Evolutionary conservation across 2,329 filamentous ascomycete species (phyloP), one percentile per base, ranked within the genome.

Genomic region (Colletotrichum plurivorum): DNA sequence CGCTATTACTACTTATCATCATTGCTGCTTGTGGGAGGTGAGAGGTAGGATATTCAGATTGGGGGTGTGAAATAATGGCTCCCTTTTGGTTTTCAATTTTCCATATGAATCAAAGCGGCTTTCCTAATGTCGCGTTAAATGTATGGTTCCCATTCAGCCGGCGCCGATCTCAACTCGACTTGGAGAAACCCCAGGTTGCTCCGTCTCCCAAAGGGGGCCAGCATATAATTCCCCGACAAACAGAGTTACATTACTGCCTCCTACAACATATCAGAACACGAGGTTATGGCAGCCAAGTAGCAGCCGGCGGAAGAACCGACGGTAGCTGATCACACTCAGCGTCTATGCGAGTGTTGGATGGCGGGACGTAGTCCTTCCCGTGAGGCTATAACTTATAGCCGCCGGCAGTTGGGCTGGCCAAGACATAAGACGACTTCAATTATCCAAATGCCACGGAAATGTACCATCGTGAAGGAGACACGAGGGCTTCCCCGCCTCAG

Each of bases 101-200:
- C 31, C 31, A 9, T 36, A 2, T 10, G 31, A 31, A 36, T 36
- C 10, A 36, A 36, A 2, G 1, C 31, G 31, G 31, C 31, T 36
- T 36, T 36, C 10, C 31, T 36, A 9, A 36, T 10, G 31, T 36
- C 31, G 41, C 5, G 41, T 43, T 51, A 15, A 16, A n/a, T 9
- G 31, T 36, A 36, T 43, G 18, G 18, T 15, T 39, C 18, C 22
- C 12, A 67, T 67, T 63, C 58, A 56, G 36, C 64, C 64, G 58
- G n/a, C 20, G 51, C 57, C 41, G 60, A 64, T 58, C 46, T 18
- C 18, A 41, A 13, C 13, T 57, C 10, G 18, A 36, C 39, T 27
- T 36, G 4, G 39, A 13, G 18, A 7, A 4, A n/a, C 18, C 16
- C 15, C n/a, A 18, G 7, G 16, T 12, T 22, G 31, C 22, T 20